Evolutionary conservation across 768 basidiomycete species (phyloP), one percentile per base, ranked within the genome.

Genomic region (Asterophora parasitica): DNA sequence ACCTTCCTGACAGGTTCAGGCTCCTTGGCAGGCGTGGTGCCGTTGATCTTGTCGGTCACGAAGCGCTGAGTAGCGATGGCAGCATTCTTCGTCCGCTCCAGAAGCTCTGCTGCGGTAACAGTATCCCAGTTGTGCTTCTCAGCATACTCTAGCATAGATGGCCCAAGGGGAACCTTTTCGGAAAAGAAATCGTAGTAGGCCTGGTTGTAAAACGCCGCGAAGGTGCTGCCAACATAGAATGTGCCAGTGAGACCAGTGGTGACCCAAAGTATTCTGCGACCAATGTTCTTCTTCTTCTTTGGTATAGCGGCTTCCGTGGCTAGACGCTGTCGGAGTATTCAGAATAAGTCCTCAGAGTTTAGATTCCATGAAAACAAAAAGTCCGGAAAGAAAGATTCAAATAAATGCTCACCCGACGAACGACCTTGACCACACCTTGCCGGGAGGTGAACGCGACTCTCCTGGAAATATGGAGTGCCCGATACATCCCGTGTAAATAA

Each of bases 101-200:
- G 58, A 35, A 79, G 74, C 51, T 83, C 74, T 43, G 77, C 71
- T 15, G 81, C 50, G 27, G 89, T 88, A 51, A 90, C 67, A 5
- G 74, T 78, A 57, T 93, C 88, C 88, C 90, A 93, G 11, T 81
- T 76, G 48, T 82, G 72, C 23, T 77, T 73, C 59, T 96, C 91
- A 8, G 86, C 88, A 59, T 82, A 92, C 49, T 93, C 85, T 33
- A 94, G 73, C 65, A 94, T 73, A 13, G 77, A 61, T 52, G 85
- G 78, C 23, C 83, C 92, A 32, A 89, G 74, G 2, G 94, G 94
- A 45, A 93, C 81, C 35, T 78, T 73, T 57, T 84, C 79, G 47
- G 82, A 76, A 73, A 96, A 96, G 62, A 95, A 76, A 55, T 94
- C 87, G 61, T 88, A 83, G 72, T 94, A 96, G 2, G 72, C 64